Conservation (phyloP, 2,329 filamentous ascomycete genomes). For the Paraphaeosphaeria minitans region DNA sequence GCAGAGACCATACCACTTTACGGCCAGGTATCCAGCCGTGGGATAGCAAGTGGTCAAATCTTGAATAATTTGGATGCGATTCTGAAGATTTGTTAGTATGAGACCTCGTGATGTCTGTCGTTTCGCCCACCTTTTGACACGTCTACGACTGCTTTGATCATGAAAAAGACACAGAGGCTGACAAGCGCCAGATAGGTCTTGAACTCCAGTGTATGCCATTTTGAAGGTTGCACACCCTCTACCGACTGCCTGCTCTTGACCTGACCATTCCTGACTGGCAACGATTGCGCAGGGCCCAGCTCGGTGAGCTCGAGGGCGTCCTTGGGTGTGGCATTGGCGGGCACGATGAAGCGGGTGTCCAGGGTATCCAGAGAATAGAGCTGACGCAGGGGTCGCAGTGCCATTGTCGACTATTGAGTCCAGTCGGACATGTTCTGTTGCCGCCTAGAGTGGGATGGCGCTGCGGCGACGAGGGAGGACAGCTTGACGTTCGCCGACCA, state of each 20-base stretch:
- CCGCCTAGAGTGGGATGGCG: conserved; percentile 15
- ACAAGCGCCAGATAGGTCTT: conserved; percentile 78
- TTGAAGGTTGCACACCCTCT: conserved; percentile 64
- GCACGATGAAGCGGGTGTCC: conserved; percentile 73
- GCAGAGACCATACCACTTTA: conserved; percentile 67
- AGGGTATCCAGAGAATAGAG: conserved; percentile 70
- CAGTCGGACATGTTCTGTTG: conserved; percentile 25
- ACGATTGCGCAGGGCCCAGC: conserved; percentile 39
- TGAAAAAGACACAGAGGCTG: conserved; percentile 70
- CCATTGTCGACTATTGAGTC: conserved; percentile 30
- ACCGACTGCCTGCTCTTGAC: conserved; percentile 24
- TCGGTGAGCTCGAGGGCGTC: conserved; percentile 43
- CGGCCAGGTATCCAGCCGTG: conserved; percentile 91
- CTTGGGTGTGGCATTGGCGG: conserved; percentile 67
- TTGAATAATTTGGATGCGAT: conserved; percentile 78
- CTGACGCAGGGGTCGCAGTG: conserved; percentile 55
- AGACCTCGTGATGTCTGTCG: neutral
- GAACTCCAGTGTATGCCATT: conserved; percentile 89
- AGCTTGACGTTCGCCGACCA: conserved; percentile 15
- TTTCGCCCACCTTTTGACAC: conserved; percentile 73
- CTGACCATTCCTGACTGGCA: conserved; percentile 30
- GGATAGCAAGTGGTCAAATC: conserved; percentile 72
- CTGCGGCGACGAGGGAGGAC: conserved; percentile 24
- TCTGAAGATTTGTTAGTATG: conserved; percentile 55
- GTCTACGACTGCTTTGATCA: conserved; percentile 89